These are phyloP conservation scores for Pichia californica DNA, from an alignment of 805 yeast species.

Conservation along the genomic window DNA sequence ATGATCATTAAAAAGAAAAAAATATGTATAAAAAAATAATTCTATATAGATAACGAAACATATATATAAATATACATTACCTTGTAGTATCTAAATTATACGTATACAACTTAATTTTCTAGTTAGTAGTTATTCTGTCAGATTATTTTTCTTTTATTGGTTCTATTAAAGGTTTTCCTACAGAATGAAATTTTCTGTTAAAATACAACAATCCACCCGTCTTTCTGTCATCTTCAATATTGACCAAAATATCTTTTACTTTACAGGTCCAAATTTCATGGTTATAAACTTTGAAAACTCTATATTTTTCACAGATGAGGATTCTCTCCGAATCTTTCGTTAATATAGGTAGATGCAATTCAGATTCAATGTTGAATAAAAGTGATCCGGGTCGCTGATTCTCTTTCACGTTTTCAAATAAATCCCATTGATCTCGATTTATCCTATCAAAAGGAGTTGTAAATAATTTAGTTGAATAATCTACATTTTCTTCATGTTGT, in stretches of 20 bases:
- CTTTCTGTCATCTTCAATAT: slow-evolving; percentile 25
- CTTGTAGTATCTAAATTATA: no score
- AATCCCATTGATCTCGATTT: slow-evolving; percentile 30
- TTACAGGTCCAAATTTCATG: slow-evolving; percentile 90
- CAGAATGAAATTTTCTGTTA: slow-evolving; percentile 52
- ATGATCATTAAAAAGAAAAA: no score
- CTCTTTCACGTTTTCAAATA: slow-evolving; percentile 21
- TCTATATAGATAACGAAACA: no score
- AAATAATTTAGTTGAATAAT: slow-evolving; percentile 12
- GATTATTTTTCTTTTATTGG: neutral
- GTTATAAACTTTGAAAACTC: slow-evolving; percentile 58
- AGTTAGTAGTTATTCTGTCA: neutral
- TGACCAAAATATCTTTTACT: slow-evolving; percentile 49
- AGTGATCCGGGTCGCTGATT: slow-evolving; percentile 10
- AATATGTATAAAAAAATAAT: no score
- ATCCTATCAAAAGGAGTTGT: slow-evolving; percentile 51
- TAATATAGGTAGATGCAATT: slow-evolving; percentile 47
- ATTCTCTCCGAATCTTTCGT: slow-evolving; percentile 48
- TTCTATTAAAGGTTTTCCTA: slow-evolving; percentile 23
- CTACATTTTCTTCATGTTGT: slow-evolving; percentile 15
- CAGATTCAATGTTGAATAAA: slow-evolving; percentile 11
- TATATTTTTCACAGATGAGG: slow-evolving; percentile 51
- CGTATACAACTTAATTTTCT: neutral
- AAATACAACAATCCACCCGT: slow-evolving; percentile 65
- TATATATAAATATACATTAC: neutral